A percentile compares a stretch with the other conserved stretches of the same genome.
These are phyloP conservation scores for Tylopilus vinaceipallidus DNA, from an alignment of 768 basidiomycete species.

Conservation along the genomic window DNA sequence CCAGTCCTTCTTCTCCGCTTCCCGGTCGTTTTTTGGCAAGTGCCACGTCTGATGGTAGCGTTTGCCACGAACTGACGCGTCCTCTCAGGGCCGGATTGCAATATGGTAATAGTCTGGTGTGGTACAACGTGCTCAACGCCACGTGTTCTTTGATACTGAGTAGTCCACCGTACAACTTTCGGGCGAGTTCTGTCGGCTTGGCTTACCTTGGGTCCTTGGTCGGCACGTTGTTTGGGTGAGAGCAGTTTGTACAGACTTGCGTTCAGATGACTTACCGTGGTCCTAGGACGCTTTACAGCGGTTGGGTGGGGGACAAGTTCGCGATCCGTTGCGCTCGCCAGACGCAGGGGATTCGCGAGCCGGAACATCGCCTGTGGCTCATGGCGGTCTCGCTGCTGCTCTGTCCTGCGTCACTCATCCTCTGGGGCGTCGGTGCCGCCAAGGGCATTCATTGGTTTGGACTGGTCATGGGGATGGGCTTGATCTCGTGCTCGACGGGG, in stretches of 20 bases:
- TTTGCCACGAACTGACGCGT: no score
- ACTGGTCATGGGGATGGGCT: slow-evolving; percentile 19
- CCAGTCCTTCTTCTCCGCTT: no score
- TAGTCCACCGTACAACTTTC: slow-evolving; percentile 20
- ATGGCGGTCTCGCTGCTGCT: no score
- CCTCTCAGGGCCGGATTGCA: slow-evolving; percentile 25
- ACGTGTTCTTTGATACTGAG: slow-evolving; percentile 22
- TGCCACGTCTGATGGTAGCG: no score
- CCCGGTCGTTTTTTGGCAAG: no score
- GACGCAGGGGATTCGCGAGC: no score
- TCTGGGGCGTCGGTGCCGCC: slow-evolving; percentile 21
- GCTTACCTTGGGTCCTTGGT: slow-evolving; percentile 21
- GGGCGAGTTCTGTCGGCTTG: slow-evolving; percentile 22
- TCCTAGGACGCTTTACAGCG: no score
- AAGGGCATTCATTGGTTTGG: slow-evolving; percentile 15
- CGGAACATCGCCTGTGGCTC: no score
- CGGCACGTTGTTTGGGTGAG: slow-evolving; percentile 21
- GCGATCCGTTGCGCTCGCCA: no score
- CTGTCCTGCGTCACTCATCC: slow-evolving; percentile 17
- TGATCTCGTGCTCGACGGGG: slow-evolving; percentile 21
- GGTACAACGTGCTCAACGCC: slow-evolving; percentile 26
- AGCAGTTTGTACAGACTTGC: no score
- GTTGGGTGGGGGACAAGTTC: no score
- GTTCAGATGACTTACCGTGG: no score
- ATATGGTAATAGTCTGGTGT: slow-evolving; percentile 21